Evolutionary conservation across 345 rosid genomes (phyloP).

Genomic region (Cardiospermum halicacabum): DNA sequence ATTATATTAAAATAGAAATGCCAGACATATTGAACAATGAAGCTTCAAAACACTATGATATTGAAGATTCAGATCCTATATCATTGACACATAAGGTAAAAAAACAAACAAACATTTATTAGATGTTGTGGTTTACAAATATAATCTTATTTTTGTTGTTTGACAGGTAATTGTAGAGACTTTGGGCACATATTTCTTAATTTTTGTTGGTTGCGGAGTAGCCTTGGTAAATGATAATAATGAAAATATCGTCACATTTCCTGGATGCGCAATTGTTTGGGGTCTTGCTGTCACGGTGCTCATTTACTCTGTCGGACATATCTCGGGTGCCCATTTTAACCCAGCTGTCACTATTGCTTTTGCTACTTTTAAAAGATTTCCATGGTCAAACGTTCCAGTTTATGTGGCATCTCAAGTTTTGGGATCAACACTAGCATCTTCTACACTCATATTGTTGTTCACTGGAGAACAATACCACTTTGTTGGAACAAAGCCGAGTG

Average conservation of each 20-base stretch:
- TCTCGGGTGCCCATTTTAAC: constrained; percentile 94
- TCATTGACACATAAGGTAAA: too few relatives aligned
- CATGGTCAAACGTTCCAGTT: constrained; percentile 67
- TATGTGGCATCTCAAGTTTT: constrained; percentile 56
- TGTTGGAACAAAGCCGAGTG: constrained; percentile 69
- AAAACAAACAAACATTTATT: too few relatives aligned
- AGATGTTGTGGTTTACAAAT: too few relatives aligned
- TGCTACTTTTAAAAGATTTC: constrained; percentile 73
- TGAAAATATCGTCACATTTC: constrained; percentile 58
- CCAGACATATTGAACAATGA: too few relatives aligned
- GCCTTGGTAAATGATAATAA: constrained; percentile 57
- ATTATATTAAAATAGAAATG: too few relatives aligned
- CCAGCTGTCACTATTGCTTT: constrained; percentile 92
- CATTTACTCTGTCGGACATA: constrained; percentile 82
- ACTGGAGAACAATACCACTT: constrained; percentile 58
- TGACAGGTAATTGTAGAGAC: constrained; percentile 68
- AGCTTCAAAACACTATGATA: too few relatives aligned
- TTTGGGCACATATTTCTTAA: constrained; percentile 69
- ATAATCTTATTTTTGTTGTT: too few relatives aligned
- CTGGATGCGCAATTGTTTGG: constrained; percentile 76
- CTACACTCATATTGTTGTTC: constrained; percentile 61
- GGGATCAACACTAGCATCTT: constrained; percentile 73
- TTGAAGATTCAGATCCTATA: too few relatives aligned
- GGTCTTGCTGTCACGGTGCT: constrained; percentile 79
- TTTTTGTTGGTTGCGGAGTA: constrained; percentile 74